phyloP scores from a whole-genome alignment of 2,329 filamentous ascomycete species.

The Dichotomopilus funicola region DNA sequence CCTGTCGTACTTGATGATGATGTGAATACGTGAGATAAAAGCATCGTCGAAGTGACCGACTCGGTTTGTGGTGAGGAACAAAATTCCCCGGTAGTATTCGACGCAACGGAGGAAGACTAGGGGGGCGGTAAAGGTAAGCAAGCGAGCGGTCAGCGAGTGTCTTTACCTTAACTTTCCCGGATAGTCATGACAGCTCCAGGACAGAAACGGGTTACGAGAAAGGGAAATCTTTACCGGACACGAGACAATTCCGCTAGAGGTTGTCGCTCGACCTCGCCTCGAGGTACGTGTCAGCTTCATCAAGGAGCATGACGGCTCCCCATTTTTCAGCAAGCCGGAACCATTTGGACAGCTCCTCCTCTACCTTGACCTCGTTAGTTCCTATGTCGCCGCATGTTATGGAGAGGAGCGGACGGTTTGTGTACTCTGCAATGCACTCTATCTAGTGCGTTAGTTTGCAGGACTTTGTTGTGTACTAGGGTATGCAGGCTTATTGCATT shows the following conservation, averaged over 20 bases:
- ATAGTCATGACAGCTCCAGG: not conserved
- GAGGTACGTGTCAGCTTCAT: not conserved
- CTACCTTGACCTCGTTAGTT: not conserved
- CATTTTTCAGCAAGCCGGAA: not conserved
- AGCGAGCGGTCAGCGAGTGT: too few species aligned
- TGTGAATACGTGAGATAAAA: not conserved
- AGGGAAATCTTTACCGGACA: conserved; percentile 6
- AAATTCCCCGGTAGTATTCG: not conserved
- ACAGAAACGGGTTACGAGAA: not conserved
- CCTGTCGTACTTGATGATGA: not conserved
- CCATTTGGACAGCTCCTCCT: not conserved
- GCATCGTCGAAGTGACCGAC: not conserved
- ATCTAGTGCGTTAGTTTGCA: not conserved
- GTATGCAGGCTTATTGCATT: not conserved
- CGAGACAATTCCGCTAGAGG: not conserved
- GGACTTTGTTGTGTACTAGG: not conserved
- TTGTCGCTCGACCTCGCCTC: not conserved
- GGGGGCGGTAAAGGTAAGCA: too few species aligned
- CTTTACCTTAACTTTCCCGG: too few species aligned
- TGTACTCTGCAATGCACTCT: not conserved
- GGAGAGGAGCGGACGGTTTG: not conserved
- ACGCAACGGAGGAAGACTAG: not conserved
- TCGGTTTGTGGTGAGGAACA: not conserved
- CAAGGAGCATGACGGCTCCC: not conserved
- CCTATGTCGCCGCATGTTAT: not conserved